A percentile compares a stretch with the other conserved stretches of the same genome.
phyloP scores from a whole-genome alignment of 176 grass and related monocot genomes.

The Pontederia crassipes region DNA sequence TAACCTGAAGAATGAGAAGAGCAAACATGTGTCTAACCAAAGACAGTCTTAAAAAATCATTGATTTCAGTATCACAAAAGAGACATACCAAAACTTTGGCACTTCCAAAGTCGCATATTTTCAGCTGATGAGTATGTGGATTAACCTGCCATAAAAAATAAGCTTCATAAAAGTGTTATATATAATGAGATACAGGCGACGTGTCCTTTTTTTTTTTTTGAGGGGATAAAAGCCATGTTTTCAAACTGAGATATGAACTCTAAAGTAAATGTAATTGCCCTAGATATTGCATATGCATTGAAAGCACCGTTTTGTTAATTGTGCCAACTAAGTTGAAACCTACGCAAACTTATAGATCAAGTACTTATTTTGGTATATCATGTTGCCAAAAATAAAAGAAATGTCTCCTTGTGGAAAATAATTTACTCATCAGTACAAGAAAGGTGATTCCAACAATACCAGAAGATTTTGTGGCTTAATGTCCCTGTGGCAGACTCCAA shows the following conservation, averaged over 20 bases:
- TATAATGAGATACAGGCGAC: background rate
- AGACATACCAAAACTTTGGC: slow-evolving; percentile 69
- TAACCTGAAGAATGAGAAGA: slow-evolving; percentile 33
- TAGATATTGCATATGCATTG: too few species aligned
- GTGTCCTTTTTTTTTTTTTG: too few species aligned
- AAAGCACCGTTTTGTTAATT: too few species aligned
- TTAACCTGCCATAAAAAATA: slow-evolving; percentile 42
- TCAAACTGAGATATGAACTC: too few species aligned
- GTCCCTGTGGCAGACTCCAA: slow-evolving; percentile 71
- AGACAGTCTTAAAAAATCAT: slow-evolving; percentile 1
- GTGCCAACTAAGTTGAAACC: too few species aligned
- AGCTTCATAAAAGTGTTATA: background rate
- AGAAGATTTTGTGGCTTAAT: slow-evolving; percentile 79
- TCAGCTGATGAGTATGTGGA: slow-evolving; percentile 69
- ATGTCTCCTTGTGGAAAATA: too few species aligned
- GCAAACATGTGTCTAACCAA: slow-evolving; percentile 1
- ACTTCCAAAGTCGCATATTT: slow-evolving; percentile 67
- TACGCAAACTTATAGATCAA: too few species aligned
- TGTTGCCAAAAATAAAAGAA: too few species aligned
- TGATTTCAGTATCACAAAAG: background rate
- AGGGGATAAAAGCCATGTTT: background rate
- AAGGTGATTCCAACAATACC: slow-evolving; percentile 19
- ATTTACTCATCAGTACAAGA: background rate
- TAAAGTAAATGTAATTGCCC: too few species aligned
- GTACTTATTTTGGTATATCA: too few species aligned